Evolutionary conservation across 805 yeast genomes (phyloP), one percentile per base, ranked within the genome.

Genomic region (Monosporozyma unispora): DNA sequence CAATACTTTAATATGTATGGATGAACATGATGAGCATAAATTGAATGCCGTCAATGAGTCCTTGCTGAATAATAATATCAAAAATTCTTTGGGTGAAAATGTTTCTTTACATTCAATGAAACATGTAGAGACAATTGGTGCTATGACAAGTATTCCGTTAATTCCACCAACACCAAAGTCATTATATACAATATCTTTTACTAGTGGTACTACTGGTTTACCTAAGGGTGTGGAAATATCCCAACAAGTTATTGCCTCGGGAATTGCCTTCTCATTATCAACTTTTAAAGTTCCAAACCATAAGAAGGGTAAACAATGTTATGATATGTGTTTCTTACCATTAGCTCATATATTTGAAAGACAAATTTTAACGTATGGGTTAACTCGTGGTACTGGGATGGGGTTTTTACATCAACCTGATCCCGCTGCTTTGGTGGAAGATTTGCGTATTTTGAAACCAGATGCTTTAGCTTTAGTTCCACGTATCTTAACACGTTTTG

Each of bases 121-220:
- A 16, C 74, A 72, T 25, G 65, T 77, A 7, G 70, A 71, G 46
- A 55, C 61, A 3, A 51, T 76, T 50, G 79, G 77, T 46, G 58
- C 55, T 52, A 62, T 74, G 50, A 69, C 76, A 44, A 73, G 77
- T 47, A 58, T 63, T 46, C 67, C 74, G 40, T 58, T 63, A 51
- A 58, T 63, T 39, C 77, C 78, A 11, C 84, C 87, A 23, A 67
- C 63, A 1, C 76, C 81, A 1, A 74, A 77, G 14, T 73, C 76
- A 22, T 44, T 76, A 18, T 80, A 78, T 61, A 81, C 89, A 16
- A 76, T 84, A 45, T 78, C 83, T 7, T 83, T 82, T 62, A 84
- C 90, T 2, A 80, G 87, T 0, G 90, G 90, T 29, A 83, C 90
- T 2, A 82, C 89, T 1, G 88, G 88, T 16, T 65, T 74, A 16